Evolutionary conservation across 139 green algal species (phyloP), one percentile per base, ranked within the genome.

Genomic region (Trebouxia sp.): DNA sequence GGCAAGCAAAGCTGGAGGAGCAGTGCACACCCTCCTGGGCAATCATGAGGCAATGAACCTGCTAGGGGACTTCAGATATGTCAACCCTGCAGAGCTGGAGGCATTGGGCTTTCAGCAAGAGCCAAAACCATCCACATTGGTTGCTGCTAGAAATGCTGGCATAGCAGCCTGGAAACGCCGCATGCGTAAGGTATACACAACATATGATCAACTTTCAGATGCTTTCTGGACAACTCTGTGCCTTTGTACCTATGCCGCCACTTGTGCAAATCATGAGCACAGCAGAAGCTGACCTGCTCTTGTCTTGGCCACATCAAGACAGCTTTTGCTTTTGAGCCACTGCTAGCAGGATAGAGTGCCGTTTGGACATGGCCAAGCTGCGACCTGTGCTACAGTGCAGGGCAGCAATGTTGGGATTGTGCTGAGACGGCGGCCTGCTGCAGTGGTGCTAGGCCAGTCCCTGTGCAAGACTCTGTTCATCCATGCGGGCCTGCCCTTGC

Each of bases 11-110:
- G 82, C 82, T 35, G 82, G 82, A 26, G 82, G 82, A 6, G 17
- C n/a, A 6, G 30, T 86, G 35, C 28, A 83, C 22, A 80, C 62
- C 8, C 24, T 86, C 15, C 47, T 86, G 45, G 82, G 82, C 51
- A 86, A 86, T 37, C 82, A 86, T 45, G 77, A 83, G 30, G n/a
- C 78, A 6, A 86, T 86, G 76, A 86, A 86, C 35, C 65, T 86
- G 20, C 28, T 53, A 10, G 77, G 77, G 50, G 41, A 82, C 24
- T 76, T 41, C 28, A 38, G 43, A n/a, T 82, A 82, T 38, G 77
- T 82, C 32, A 56, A 20, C 41, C 77, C 41, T 12, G 41, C 22
- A 26, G 77, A 82, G 77, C 58, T 82, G 0, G 24, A 20, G 9
- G 17, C 42, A 42, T 28, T 82, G 77, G 77, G 41, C 20, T 42